These are phyloP conservation scores for Fusarium kyushuense DNA, from an alignment of 2,329 filamentous ascomycete genomes.

Conservation along the genomic window DNA sequence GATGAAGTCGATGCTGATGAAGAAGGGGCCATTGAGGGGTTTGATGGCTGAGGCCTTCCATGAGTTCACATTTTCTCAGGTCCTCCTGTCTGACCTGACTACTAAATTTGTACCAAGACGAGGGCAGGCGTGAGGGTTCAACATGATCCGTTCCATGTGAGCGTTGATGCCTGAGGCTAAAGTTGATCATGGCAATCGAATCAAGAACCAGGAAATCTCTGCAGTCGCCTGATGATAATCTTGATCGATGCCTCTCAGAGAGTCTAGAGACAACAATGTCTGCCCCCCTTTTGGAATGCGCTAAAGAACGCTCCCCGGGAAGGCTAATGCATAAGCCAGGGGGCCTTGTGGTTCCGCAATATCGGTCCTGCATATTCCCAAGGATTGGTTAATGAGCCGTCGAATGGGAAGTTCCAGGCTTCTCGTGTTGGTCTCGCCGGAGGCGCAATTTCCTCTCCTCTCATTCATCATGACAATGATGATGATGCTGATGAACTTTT, in stretches of 20 bases:
- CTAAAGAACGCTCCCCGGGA: slow-evolving; percentile 42
- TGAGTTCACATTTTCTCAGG: slow-evolving; percentile 7
- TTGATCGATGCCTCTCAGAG: slow-evolving; percentile 21
- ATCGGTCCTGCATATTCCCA: slow-evolving; percentile 37
- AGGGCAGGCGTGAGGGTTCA: background rate
- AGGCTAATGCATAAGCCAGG: slow-evolving; percentile 35
- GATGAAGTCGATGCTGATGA: slow-evolving; percentile 31
- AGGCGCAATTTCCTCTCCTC: slow-evolving; percentile 44
- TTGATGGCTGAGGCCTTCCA: slow-evolving; percentile 26
- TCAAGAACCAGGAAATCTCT: slow-evolving; percentile 9
- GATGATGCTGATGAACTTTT: slow-evolving; percentile 31
- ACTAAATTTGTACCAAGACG: background rate
- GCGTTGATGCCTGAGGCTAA: background rate
- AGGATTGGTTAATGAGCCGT: slow-evolving; percentile 22
- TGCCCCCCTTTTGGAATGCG: slow-evolving; percentile 15
- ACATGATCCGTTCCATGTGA: background rate
- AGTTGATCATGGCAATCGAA: background rate
- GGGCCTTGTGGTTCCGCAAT: slow-evolving; percentile 36
- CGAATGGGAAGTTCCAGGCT: slow-evolving; percentile 37
- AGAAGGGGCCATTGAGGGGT: slow-evolving; percentile 5
- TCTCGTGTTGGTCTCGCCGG: slow-evolving; percentile 22
- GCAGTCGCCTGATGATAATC: slow-evolving; percentile 17
- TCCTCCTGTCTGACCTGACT: background rate
- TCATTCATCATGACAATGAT: slow-evolving; percentile 1
- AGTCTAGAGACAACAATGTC: slow-evolving; percentile 2